Evolutionary conservation across 148 eudicot genomes (phyloP), one percentile per base, ranked within the genome.

Genomic region (Rheum nobile): DNA sequence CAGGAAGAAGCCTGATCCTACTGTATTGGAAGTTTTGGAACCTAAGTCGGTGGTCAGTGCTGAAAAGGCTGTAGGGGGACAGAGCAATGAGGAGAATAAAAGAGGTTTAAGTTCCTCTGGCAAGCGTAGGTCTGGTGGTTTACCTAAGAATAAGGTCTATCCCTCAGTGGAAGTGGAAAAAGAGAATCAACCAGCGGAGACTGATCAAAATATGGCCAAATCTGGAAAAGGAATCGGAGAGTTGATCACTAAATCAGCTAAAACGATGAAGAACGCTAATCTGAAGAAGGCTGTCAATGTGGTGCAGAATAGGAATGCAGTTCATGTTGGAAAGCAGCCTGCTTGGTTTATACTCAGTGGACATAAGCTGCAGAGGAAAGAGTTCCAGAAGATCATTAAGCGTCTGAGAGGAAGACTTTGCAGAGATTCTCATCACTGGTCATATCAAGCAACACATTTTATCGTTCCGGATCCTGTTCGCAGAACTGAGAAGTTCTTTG

Each of bases 361-460:
- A 22, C 99, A 92, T 82, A 88, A 73, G 84, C 76, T 92, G 55
- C 99, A 95, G 77, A 86, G 94, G 75, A 95, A 86, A 81, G 97
- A 92, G 85, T 95, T 88, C 77, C 97, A 88, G 63, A 88, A 88
- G 78, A 74, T 95, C n/a, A 87, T 95, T 74, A 86, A 72, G 86
- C 82, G 80, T 46, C 82, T 95, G 71, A 91, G 79, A 85, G 99
- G 97, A 75, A 88, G 84, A 83, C 81, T 88, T 19, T 91, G 99
- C 81, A 86, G 96, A 77, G 99, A 90, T 84, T 86, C 96, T 77
- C 99, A 95, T 76, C 84, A 90, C 43, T 95, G 99, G 99, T 90
- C 96, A 29, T 95, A 95, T 79, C 97, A 95, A 73, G 99, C 99
- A 43, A 91, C 99, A 19, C 99, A 95, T 81, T 92, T 95, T 47